Percentiles rank a stretch among this genome's conserved stretches.
phyloP scores from a whole-genome alignment of 768 basidiomycete genomes.

The Fistulinella prunicolor region DNA sequence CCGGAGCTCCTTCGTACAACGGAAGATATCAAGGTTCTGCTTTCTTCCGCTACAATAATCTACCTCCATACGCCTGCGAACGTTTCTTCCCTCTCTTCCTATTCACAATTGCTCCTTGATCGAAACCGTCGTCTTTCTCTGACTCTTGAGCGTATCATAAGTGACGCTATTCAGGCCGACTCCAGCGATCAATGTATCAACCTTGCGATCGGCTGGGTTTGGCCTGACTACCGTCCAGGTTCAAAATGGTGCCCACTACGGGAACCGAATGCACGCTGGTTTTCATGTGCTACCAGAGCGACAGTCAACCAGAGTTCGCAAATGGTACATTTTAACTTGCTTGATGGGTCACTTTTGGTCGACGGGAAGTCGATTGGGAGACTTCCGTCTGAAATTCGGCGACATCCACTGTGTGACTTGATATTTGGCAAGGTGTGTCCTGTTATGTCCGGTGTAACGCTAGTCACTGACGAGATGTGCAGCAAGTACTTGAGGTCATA shows the following conservation, averaged over 20 bases:
- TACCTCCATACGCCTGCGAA: constrained; percentile 24
- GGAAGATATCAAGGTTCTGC: constrained; percentile 23
- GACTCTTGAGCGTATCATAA: constrained; percentile 16
- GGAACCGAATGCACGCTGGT: constrained; percentile 19
- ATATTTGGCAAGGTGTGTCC: constrained; percentile 23
- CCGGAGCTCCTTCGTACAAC: constrained; percentile 16
- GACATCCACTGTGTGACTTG: constrained; percentile 17
- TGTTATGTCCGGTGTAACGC: neutral
- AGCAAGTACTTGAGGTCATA: constrained; percentile 22
- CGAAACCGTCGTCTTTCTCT: constrained; percentile 32
- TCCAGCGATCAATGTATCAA: constrained; percentile 13
- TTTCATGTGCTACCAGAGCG: constrained; percentile 16
- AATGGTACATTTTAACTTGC: constrained; percentile 19
- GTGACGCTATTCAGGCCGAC: constrained; percentile 1
- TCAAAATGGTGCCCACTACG: constrained; percentile 20
- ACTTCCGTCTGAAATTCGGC: constrained; percentile 18
- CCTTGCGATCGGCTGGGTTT: constrained; percentile 18
- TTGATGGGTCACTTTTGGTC: constrained; percentile 28
- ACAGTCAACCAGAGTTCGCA: constrained; percentile 15
- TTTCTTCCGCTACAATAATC: constrained; percentile 26
- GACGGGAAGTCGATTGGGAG: constrained; percentile 25
- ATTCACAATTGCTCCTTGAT: constrained; percentile 21
- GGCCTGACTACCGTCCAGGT: constrained; percentile 24
- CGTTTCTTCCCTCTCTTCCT: neutral
- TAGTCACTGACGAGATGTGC: neutral